Evolutionary conservation across 2,329 filamentous ascomycete species (phyloP).

Genomic region (Fusarium graminum): DNA sequence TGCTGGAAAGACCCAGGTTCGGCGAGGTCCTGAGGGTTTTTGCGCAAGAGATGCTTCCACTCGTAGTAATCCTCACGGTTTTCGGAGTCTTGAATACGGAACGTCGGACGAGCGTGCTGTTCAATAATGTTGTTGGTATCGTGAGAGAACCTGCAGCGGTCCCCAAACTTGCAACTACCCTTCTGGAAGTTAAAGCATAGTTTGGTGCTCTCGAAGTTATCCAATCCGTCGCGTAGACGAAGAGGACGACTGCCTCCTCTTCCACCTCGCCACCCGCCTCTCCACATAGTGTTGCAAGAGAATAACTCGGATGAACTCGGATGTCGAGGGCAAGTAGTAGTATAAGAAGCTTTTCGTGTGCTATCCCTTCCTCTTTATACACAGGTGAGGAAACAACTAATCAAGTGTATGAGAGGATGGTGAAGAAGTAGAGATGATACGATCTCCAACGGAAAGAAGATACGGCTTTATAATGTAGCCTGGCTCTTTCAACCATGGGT

Average conservation of each 20-base stretch:
- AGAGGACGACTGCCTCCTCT: background rate
- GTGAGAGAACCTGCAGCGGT: slow-evolving; percentile 12
- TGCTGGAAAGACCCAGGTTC: background rate
- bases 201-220: background rate
- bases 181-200: slow-evolving; percentile 8
- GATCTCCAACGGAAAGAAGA: no score
- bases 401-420: no score
- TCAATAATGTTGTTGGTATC: background rate
- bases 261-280: background rate
- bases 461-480: no score
- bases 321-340: background rate
- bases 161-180: slow-evolving; percentile 4
- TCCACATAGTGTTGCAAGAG: background rate
- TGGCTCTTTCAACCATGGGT: no score
- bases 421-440: no score
- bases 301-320: background rate
- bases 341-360: no score
- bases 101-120: background rate
- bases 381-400: no score
- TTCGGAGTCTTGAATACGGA: background rate
- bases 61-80: slow-evolving; percentile 5
- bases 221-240: background rate
- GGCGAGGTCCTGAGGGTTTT: background rate
- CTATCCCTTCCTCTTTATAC: no score
- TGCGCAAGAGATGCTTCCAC: slow-evolving; percentile 12